Base-by-base conservation (phyloP, 2,329 filamentous ascomycete genomes). In the Colletotrichum destructivum region DNA sequence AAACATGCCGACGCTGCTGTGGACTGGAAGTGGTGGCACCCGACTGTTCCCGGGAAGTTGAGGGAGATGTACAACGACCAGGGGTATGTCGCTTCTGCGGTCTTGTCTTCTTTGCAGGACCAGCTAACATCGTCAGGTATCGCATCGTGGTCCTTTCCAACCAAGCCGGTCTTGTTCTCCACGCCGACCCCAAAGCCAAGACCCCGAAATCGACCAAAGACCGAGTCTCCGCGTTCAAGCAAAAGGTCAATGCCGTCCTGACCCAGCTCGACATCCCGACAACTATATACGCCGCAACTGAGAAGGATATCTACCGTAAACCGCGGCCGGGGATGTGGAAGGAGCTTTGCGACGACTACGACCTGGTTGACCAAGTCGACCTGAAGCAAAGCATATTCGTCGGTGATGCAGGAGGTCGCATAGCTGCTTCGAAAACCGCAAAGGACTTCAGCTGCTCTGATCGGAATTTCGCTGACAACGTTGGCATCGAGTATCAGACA, bases 11-110 rank as follows among this genome's bases (percentile, higher is more conserved):
- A 88, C 62, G 89, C 91, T 74, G 89, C 91, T 0, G 85, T 86
- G 4, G 96, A 98, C 79, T 99, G 96, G 96, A 94, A 94, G 80
- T 99, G 96, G 96, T 98, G 95, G 94, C 85, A 97, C 79, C 76
- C 82, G 16, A 86, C 83, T 21, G 93, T 98, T 0, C 94, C 94
- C 1, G 82, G 81, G 0, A 89, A 84, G 63, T 81, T 99, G 21
- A 89, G 88, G 74, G 84, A 91, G 71, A 85, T 98, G 2, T 88
- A 94, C 77, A 74, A 82, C 8, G 84, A 89, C 13, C 89, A 96
- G 75, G 94, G 91, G 88, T 93, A 82, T 56, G 82, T 16, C 23
- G 13, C 35, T 49, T 6, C 3, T 62, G 18, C 60, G 35, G 13
- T 7, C 15, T 18, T 31, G 5, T 31, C 26, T 42, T 23, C 4